Evolutionary conservation across 2,329 filamentous ascomycete genomes (phyloP).

Genomic region (Penicillium sp.): DNA sequence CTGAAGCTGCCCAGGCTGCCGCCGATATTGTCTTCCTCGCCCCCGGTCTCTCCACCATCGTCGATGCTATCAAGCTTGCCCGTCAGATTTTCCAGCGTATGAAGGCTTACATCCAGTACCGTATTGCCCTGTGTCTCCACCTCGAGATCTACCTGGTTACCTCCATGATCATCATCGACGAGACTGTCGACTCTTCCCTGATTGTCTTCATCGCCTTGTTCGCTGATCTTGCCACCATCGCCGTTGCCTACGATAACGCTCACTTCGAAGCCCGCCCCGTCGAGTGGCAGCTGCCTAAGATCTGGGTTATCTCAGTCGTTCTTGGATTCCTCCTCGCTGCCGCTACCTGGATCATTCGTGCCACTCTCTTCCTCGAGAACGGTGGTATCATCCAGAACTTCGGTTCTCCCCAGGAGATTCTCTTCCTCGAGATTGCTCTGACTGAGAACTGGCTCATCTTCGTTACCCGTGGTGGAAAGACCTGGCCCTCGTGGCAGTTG

Average conservation of each 20-base stretch:
- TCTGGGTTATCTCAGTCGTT: constrained; percentile 65
- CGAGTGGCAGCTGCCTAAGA: constrained; percentile 79
- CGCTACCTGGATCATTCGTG: constrained; percentile 72
- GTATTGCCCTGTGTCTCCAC: constrained; percentile 72
- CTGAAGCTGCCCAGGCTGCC: constrained; percentile 70
- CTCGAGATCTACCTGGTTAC: constrained; percentile 74
- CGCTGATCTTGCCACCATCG: constrained; percentile 76
- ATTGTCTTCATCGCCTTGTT: constrained; percentile 79
- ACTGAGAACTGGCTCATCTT: constrained; percentile 98
- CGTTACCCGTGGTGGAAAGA: constrained; percentile 82
- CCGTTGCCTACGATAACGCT: constrained; percentile 76
- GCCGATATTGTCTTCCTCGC: constrained; percentile 75
- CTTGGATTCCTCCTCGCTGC: constrained; percentile 67
- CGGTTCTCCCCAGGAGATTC: constrained; percentile 71
- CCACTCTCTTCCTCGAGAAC: constrained; percentile 65
- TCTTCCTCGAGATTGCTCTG: constrained; percentile 88
- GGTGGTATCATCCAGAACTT: constrained; percentile 75
- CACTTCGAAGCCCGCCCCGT: constrained; percentile 73
- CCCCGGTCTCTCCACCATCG: constrained; percentile 69
- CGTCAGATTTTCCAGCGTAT: constrained; percentile 76
- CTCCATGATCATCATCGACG: constrained; percentile 77
- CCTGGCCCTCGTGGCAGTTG: constrained; percentile 73
- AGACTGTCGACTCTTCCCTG: constrained; percentile 69
- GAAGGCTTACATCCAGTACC: constrained; percentile 76
- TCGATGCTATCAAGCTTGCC: constrained; percentile 71